Conservation (phyloP, 495 filamentous ascomycete genomes). For the Neurospora sp. region DNA sequence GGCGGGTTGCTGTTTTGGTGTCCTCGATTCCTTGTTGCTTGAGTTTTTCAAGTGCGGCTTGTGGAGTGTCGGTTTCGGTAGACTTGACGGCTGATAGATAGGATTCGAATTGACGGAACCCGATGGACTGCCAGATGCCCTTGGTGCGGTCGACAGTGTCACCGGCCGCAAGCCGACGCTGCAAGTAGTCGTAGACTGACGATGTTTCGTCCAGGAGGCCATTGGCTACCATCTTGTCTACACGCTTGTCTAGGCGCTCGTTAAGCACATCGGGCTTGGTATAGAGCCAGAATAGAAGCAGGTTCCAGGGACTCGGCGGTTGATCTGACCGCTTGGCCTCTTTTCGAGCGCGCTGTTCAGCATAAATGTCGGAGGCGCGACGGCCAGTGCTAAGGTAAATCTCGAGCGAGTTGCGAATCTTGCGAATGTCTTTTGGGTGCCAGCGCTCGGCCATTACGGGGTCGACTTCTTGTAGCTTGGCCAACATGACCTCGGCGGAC, state of each 20-base stretch:
- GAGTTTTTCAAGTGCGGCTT: slow-evolving; percentile 26
- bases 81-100: slow-evolving; percentile 49
- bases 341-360: slow-evolving; percentile 48
- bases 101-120: slow-evolving; percentile 77
- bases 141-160: slow-evolving; percentile 53
- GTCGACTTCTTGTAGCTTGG: slow-evolving; percentile 68
- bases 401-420: slow-evolving; percentile 81
- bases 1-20: slow-evolving; percentile 70
- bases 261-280: slow-evolving; percentile 55
- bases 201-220: slow-evolving; percentile 63
- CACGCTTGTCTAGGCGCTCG: slow-evolving; percentile 59
- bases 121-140: slow-evolving; percentile 94
- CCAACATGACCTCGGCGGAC: slow-evolving; percentile 57
- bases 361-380: slow-evolving; percentile 80
- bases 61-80: slow-evolving; percentile 4
- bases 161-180: slow-evolving; percentile 36
- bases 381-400: slow-evolving; percentile 75
- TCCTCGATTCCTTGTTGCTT: slow-evolving; percentile 31
- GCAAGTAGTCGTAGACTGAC: slow-evolving; percentile 46
- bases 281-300: slow-evolving; percentile 82
- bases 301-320: slow-evolving; percentile 42
- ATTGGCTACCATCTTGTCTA: slow-evolving; percentile 68
- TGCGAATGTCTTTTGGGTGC: slow-evolving; percentile 88
- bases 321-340: slow-evolving; percentile 9
- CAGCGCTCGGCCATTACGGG: slow-evolving; percentile 82